Evolutionary conservation across 495 filamentous ascomycete genomes (phyloP).

Genomic region (Trichocladium antarcticum): DNA sequence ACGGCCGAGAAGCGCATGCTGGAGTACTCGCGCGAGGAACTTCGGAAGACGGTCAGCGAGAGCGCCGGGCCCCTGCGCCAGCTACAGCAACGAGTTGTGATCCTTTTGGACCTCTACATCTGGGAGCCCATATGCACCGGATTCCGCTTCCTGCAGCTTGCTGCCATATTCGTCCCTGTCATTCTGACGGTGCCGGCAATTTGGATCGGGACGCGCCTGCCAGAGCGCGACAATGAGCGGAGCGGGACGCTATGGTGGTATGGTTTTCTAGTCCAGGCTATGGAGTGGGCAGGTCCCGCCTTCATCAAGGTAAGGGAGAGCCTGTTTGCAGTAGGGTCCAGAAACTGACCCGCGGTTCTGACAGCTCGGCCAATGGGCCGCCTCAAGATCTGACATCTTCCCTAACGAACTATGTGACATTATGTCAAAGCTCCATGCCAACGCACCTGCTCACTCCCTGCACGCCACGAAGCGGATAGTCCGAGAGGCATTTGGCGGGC

Average conservation of each 20-base stretch:
- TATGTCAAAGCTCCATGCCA: constrained; percentile 92
- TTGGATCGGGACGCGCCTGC: constrained; percentile 57
- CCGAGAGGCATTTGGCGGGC: constrained; percentile 64
- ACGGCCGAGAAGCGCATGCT: constrained; percentile 81
- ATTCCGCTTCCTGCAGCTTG: constrained; percentile 70
- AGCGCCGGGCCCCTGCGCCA: constrained; percentile 46
- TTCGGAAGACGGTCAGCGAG: constrained; percentile 52
- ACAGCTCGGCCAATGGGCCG: constrained; percentile 97
- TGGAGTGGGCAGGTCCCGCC: constrained; percentile 91
- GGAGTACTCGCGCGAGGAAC: constrained; percentile 63
- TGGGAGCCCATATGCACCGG: constrained; percentile 85
- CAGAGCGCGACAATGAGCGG: constrained; percentile 55
- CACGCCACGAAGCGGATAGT: constrained; percentile 69
- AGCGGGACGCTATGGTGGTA: constrained; percentile 93
- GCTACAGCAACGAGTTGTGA: constrained; percentile 42
- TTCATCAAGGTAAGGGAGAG: constrained; percentile 76
- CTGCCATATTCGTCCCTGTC: constrained; percentile 84
- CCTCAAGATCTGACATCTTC: constrained; percentile 93
- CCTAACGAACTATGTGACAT: constrained; percentile 82
- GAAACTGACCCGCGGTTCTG: constrained; percentile 14
- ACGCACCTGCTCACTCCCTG: constrained; percentile 85
- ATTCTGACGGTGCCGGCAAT: constrained; percentile 66
- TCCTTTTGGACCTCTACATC: constrained; percentile 60
- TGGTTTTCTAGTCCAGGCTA: constrained; percentile 68
- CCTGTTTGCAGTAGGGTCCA: no score